Base-by-base conservation (phyloP, 2,329 filamentous ascomycete genomes). In the Fonsecaea pedrosoi region DNA sequence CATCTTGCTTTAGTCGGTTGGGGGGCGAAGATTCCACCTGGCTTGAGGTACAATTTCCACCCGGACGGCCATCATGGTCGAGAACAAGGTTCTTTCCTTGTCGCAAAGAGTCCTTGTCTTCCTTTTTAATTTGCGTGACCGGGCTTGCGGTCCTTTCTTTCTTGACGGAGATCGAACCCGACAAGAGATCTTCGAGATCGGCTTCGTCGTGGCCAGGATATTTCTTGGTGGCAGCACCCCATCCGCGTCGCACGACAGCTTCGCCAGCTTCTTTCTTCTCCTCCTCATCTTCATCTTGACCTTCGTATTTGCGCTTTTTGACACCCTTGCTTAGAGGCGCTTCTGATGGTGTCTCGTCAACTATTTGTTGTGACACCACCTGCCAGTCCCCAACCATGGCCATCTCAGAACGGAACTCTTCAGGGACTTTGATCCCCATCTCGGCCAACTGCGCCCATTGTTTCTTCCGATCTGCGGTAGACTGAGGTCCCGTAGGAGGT, bases 371-470 rank as follows among this genome's bases (percentile, higher is more conserved):
- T 54, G 87, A 84, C 48, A 92, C 86, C 5, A 86, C 87, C 66
- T 92, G 88, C 94, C 94, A 99, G 61, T 96, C 91, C 37, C 95
- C 92, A 3, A 90, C 89, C 82, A 97, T 88, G 4, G 94, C 93
- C 87, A 97, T 88, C 67, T 95, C 92, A 1, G 86, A 84, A 66
- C 92, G 84, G 64, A 92, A 88, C 71, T 91, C 89, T 54, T 92
- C 89, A 0, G 95, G 95, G 62, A 98, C 86, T 55, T 88, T 87
- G 57, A 99, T 88, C 0, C 95, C 95, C 84, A 99, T 86, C 40
- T 90, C 91, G 4, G 90, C 93, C 10, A 99, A 83, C 78, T 98
- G 93, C 70, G 93, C 89, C 74, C 96, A 86, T 79, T 99, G 95
- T 62, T 85, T 86, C 78, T 94, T 94, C 64, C 92, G 83, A 71